Percentiles rank a stretch among this genome's conserved stretches.
These are phyloP conservation scores for Scedosporium apiospermum DNA, from an alignment of 2,329 filamentous ascomycete species.

Conservation along the genomic window DNA sequence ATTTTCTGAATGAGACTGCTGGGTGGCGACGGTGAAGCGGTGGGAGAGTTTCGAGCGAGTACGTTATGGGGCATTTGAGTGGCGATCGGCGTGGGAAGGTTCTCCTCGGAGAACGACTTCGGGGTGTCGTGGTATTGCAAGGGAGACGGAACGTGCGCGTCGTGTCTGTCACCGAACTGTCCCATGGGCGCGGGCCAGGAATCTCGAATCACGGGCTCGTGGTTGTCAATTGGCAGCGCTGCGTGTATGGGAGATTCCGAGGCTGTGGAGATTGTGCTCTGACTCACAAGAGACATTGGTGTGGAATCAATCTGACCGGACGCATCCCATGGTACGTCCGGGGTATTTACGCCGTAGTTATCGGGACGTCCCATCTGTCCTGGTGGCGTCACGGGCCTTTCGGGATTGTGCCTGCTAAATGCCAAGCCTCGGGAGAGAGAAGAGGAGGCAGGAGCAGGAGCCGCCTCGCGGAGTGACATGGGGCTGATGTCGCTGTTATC, in stretches of 20 bases:
- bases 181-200: slow-evolving; percentile 17
- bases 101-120: slow-evolving; percentile 1
- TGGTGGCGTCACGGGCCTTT: slow-evolving; percentile 13
- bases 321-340: slow-evolving; percentile 20
- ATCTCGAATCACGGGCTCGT: slow-evolving; percentile 22
- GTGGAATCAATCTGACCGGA: slow-evolving; percentile 13
- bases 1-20: slow-evolving; percentile 28
- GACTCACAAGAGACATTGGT: slow-evolving; percentile 24
- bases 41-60: slow-evolving; percentile 6
- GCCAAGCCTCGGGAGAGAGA: slow-evolving; percentile 15
- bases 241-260: slow-evolving; percentile 21
- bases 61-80: slow-evolving; percentile 4
- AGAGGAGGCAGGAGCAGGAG: not conserved
- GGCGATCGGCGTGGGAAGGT: slow-evolving; percentile 9
- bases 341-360: slow-evolving; percentile 17
- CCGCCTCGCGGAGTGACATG: not conserved
- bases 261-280: slow-evolving; percentile 23
- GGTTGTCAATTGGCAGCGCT: slow-evolving; percentile 15
- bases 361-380: slow-evolving; percentile 10
- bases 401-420: slow-evolving; percentile 18
- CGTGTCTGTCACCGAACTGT: not conserved
- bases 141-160: not conserved
- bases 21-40: slow-evolving; percentile 9
- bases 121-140: not conserved
- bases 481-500: slow-evolving; percentile 5